These are phyloP conservation scores for Verticillium zaregamsianum DNA, from an alignment of 2,329 filamentous ascomycete genomes.

Conservation along the genomic window DNA sequence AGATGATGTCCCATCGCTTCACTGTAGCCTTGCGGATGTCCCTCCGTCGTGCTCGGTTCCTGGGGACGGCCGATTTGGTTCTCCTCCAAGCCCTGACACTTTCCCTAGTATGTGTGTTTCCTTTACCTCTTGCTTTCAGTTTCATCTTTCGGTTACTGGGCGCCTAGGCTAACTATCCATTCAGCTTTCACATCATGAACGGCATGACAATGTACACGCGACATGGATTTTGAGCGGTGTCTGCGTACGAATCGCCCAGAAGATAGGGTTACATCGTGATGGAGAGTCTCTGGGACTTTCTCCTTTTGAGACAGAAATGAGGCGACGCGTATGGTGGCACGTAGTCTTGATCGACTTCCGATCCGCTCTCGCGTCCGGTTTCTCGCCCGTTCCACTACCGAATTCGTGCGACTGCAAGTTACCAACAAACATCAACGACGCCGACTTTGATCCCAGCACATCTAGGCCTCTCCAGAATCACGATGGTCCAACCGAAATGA, in stretches of 20 bases:
- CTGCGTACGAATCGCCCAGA: constrained; percentile 59
- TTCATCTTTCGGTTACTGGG: no score
- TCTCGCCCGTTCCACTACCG: constrained; percentile 5
- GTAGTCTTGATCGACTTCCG: constrained; percentile 16
- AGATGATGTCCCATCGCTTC: no score
- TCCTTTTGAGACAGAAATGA: constrained; percentile 22
- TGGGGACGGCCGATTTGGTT: no score
- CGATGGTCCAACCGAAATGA: constrained; percentile 52
- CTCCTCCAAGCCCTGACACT: no score
- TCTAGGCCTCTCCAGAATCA: constrained; percentile 38
- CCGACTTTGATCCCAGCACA: constrained; percentile 47
- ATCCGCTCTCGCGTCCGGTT: constrained; percentile 3
- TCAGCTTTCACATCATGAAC: no score
- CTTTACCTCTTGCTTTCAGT: no score
- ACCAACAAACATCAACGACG: constrained; percentile 54
- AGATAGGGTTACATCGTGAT: constrained; percentile 62
- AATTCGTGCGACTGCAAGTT: constrained; percentile 35
- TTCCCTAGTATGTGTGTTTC: no score
- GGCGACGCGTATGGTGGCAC: constrained; percentile 22
- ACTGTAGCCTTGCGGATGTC: no score
- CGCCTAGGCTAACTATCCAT: not conserved
- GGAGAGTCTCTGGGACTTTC: constrained; percentile 3
- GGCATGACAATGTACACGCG: not conserved
- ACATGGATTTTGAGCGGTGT: constrained; percentile 57
- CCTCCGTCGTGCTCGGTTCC: no score